These are phyloP conservation scores for Trichoderma sp. DNA, from an alignment of 2,329 filamentous ascomycete genomes.

Conservation along the genomic window DNA sequence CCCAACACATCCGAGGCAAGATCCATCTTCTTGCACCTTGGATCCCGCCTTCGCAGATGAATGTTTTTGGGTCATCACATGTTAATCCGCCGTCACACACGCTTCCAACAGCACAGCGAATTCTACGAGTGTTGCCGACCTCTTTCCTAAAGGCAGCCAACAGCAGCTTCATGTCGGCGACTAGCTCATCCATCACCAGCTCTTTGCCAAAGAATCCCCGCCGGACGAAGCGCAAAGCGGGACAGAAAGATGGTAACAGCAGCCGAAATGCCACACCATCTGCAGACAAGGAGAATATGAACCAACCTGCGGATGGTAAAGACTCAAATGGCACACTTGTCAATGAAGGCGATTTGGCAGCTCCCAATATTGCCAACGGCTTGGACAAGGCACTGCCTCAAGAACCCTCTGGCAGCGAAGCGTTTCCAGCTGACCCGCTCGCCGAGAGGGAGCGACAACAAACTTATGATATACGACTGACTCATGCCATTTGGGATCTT, in stretches of 20 bases:
- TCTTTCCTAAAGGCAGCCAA: slow-evolving; percentile 92
- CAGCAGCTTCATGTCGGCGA: slow-evolving; percentile 90
- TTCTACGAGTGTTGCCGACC: slow-evolving; percentile 84
- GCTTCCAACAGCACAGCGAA: slow-evolving; percentile 86
- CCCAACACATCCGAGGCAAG: slow-evolving; percentile 88
- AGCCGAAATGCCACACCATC: slow-evolving; percentile 37
- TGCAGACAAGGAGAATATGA: slow-evolving; percentile 51
- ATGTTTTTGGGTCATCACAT: slow-evolving; percentile 69
- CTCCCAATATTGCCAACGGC: slow-evolving; percentile 41
- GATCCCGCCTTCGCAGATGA: slow-evolving; percentile 95
- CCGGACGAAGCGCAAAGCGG: slow-evolving; percentile 57
- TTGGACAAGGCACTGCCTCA: slow-evolving; percentile 46
- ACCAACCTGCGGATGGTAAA: slow-evolving; percentile 29
- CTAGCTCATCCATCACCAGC: slow-evolving; percentile 78
- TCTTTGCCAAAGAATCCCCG: slow-evolving; percentile 66
- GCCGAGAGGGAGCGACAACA: slow-evolving; percentile 69
- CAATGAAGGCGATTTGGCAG: slow-evolving; percentile 24
- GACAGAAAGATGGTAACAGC: slow-evolving; percentile 36
- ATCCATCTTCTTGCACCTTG: slow-evolving; percentile 93
- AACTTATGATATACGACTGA: slow-evolving; percentile 79
- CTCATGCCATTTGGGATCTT: slow-evolving; percentile 90
- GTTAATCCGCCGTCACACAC: slow-evolving; percentile 76
- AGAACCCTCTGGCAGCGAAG: slow-evolving; percentile 26
- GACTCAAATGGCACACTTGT: slow-evolving; percentile 25
- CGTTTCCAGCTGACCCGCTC: slow-evolving; percentile 56